Percentiles rank a stretch among this genome's conserved stretches.
These are phyloP conservation scores for Lentinula edodes DNA, from an alignment of 768 basidiomycete species.

Conservation along the genomic window DNA sequence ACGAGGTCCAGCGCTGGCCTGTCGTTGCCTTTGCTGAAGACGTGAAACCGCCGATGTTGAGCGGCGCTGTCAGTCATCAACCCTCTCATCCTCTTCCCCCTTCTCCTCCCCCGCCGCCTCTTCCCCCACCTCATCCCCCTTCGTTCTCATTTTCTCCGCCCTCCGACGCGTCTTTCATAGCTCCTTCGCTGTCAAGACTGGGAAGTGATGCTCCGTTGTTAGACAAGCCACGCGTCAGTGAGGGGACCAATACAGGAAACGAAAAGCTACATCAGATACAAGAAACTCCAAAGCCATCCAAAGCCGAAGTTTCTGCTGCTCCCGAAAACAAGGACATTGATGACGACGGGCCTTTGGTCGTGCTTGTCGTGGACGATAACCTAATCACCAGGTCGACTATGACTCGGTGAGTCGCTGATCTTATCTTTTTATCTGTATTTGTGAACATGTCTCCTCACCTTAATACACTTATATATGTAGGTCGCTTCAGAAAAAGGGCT, in stretches of 20 bases:
- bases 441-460: neutral
- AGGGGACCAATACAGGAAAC: neutral
- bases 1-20: neutral
- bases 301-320: neutral
- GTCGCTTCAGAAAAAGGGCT: slow-evolving; percentile 29
- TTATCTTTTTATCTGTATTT: neutral
- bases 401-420: slow-evolving; percentile 10
- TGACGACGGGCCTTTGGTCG: slow-evolving; percentile 14
- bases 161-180: slow-evolving; percentile 3
- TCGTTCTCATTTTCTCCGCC: neutral
- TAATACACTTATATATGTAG: slow-evolving; percentile 7
- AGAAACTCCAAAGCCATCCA: neutral
- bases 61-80: neutral
- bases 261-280: neutral
- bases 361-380: slow-evolving; percentile 30
- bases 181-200: slow-evolving; percentile 4
- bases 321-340: neutral
- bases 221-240: neutral
- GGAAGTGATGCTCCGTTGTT: neutral
- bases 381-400: slow-evolving; percentile 22
- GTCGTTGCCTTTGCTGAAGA: neutral
- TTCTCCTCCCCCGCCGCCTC: neutral
- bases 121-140: neutral
- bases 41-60: neutral
- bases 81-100: neutral